Evolutionary conservation across 441 rosid species (phyloP).

Genomic region (Omphalea diandra): DNA sequence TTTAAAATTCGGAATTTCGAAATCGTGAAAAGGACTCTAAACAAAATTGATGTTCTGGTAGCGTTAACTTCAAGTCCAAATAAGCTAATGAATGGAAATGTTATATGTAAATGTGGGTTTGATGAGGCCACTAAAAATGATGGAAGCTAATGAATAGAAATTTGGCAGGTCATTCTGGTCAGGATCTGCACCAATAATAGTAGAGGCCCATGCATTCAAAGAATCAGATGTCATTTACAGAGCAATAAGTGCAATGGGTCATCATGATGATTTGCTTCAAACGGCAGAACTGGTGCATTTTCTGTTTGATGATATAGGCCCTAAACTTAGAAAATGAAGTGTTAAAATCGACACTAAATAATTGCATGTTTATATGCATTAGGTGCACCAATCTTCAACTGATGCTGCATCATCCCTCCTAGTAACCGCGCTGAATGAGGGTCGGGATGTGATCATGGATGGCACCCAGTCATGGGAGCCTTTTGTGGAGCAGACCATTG

Average conservation of each 20-base stretch:
- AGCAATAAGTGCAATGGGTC: constrained; percentile 70
- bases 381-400: constrained; percentile 89
- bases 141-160: no score
- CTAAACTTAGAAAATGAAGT: neutral
- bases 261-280: constrained; percentile 79
- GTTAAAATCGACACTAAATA: neutral
- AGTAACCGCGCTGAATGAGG: constrained; percentile 87
- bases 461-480: constrained; percentile 96
- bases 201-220: constrained; percentile 94
- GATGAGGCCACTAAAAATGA: no score
- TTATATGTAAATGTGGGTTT: no score
- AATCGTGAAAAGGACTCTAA: no score
- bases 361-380: neutral
- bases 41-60: no score
- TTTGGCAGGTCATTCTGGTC: constrained; percentile 71
- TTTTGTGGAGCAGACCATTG: constrained; percentile 68
- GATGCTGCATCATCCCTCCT: constrained; percentile 85
- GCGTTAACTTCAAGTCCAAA: no score
- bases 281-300: constrained; percentile 69
- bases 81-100: no score
- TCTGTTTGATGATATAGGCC: neutral
- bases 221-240: constrained; percentile 80
- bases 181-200: constrained; percentile 68
- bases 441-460: constrained; percentile 95
- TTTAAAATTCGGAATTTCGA: no score